Base-by-base conservation (phyloP, 768 basidiomycete genomes). In the Lactifluus subvellereus region DNA sequence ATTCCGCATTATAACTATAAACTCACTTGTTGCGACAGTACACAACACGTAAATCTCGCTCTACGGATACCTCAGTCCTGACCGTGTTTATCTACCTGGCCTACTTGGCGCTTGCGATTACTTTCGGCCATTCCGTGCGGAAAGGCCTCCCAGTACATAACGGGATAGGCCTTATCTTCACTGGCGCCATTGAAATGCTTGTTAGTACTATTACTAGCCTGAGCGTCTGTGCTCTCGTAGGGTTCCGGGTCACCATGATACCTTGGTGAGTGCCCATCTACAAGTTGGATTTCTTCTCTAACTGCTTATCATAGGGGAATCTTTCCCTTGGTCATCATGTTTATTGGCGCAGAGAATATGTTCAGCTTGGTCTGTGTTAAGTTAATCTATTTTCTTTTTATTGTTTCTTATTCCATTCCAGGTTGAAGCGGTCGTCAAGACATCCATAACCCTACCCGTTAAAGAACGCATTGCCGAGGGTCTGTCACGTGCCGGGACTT, bases 331-430 rank as follows among this genome's bases (percentile, higher is more conserved):
- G 89, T 97, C 42, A 94, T 99, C 55, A 84, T 94, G 7, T 95
- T 98, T 67, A 89, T 96, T 14, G 96, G 96, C 3, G 90, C 93
- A 2, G 96, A 98, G 76, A 98, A 98, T 69, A 98, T 98, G 95
- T 91, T 94, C 72, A 89, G 87, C 69, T 78, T 99, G 72, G 94
- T 94, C 73, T 66, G 86, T 74, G 40, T 35, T 16, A 27, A 50
- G 53, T 40, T 8, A 20, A 20, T 45, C 20, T 56, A 32, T 56
- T 70, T 67, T 56, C 27, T 27, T 64, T 71, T 64, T 40, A 7
- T 40, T n/a, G 66, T 40, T 66, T 72, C 57, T 71, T 70, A 56
- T 69, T 70, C 51, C n/a, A 27, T 54, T 30, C 65, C 72, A 86
- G 91, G 89, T 92, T 13, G 89, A 92, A 67, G 91, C 91, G 0